phyloP scores from a whole-genome alignment of 2,329 filamentous ascomycete genomes.

The Clarireedia homoeocarpa region DNA sequence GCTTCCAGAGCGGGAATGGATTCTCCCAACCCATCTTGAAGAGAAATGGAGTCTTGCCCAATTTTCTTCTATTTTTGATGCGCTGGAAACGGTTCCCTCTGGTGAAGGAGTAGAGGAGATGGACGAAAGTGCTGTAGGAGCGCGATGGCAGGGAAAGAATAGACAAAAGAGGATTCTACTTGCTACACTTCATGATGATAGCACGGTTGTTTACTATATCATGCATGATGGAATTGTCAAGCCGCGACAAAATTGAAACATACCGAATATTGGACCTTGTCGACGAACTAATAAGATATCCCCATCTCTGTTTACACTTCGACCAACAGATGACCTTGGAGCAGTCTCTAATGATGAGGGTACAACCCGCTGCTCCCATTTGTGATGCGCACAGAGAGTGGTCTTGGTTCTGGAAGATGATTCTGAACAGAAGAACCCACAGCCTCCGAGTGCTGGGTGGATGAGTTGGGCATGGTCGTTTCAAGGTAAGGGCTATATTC shows the following conservation, averaged over 20 bases:
- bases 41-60: slow-evolving; percentile 64
- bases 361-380: no score
- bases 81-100: slow-evolving; percentile 40
- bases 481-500: no score
- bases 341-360: no score
- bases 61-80: slow-evolving; percentile 65
- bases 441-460: no score
- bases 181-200: slow-evolving; percentile 70
- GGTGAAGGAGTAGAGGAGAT: slow-evolving; percentile 15
- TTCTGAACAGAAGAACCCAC: no score
- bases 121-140: slow-evolving; percentile 27
- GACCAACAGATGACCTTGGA: no score
- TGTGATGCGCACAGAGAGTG: no score
- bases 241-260: slow-evolving; percentile 65
- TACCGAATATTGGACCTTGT: neutral
- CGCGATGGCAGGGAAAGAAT: slow-evolving; percentile 37
- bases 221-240: slow-evolving; percentile 84
- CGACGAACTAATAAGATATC: neutral
- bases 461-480: no score
- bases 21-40: slow-evolving; percentile 62
- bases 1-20: slow-evolving; percentile 62
- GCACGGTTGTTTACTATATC: slow-evolving; percentile 77
- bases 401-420: no score
- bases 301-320: neutral
- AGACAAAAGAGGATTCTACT: slow-evolving; percentile 63